Evolutionary conservation across 768 basidiomycete genomes (phyloP), one percentile per base, ranked within the genome.

Genomic region (Boletus speciosus): DNA sequence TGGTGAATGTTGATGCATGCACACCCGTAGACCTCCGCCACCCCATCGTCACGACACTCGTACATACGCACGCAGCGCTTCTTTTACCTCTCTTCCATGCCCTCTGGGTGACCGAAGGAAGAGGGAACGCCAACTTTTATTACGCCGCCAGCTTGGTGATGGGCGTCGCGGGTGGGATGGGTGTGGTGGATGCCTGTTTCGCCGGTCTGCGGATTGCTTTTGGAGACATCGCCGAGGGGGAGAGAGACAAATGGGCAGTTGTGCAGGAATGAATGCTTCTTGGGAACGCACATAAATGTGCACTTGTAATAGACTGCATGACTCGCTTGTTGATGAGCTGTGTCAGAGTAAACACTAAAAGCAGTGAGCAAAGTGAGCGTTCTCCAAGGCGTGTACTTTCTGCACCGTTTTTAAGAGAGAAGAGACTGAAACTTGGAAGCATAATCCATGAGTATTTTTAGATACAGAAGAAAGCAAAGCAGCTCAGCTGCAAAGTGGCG

Each of bases 61-160:
- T 95, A 11, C 90, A 96, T 59, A 73, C 90, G 5, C 93, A 97
- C 63, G 85, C 95, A 3, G 78, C 85, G 1, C 77, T 93, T 19
- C 84, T 98, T 21, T 80, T 98, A 54, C 96, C 96, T 0, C 78
- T 97, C 31, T 95, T 98, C 70, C 85, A 96, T 64, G 81, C 90
- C 55, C 76, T 98, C 2, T 99, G 97, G 96, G 80, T 98, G 6
- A 78, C 76, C 8, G 88, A 93, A 52, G 94, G 93, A 1, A 90
- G 93, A 6, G 97, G 93, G 2, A 98, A 99, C 64, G 94, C 96
- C 43, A 98, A 98, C 69, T 99, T 99, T 73, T 98, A 91, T 74
- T 99, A 98, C 63, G 97, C 97, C 0, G 86, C 88, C 4, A 98
- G 94, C 2, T 77, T 98, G 56, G 96, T 99, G 15, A 93, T 94